Conservation (phyloP, 805 yeast genomes). For the Yarrowia divulgata region DNA sequence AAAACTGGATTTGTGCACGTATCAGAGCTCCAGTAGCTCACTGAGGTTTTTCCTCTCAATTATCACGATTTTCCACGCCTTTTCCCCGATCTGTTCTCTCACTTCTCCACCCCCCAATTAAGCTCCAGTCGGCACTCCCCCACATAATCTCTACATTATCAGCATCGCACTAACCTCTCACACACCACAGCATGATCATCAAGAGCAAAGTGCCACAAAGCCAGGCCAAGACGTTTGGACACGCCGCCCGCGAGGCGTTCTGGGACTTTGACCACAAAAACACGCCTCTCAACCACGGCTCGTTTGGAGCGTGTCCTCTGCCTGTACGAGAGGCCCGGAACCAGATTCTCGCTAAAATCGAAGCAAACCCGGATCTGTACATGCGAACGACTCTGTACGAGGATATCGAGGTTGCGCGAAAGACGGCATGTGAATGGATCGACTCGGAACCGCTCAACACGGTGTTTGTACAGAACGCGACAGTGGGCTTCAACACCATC, state of each 20-base stretch:
- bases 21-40: too few relatives aligned
- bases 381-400: constrained; percentile 48
- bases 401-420: constrained; percentile 51
- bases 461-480: constrained; percentile 66
- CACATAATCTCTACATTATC: constrained; percentile 29
- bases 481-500: constrained; percentile 64
- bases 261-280: constrained; percentile 56
- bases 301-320: constrained; percentile 65
- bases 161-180: constrained; percentile 13
- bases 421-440: constrained; percentile 54
- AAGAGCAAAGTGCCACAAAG: constrained; percentile 10
- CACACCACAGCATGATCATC: constrained; percentile 12
- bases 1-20: too few relatives aligned
- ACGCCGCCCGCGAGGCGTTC: constrained; percentile 47
- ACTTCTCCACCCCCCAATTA: background rate
- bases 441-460: constrained; percentile 58
- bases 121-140: background rate
- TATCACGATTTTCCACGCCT: background rate
- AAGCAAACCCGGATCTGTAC: constrained; percentile 59
- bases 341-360: constrained; percentile 48
- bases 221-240: background rate
- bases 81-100: background rate
- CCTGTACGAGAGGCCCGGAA: constrained; percentile 55
- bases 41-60: too few relatives aligned
- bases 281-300: constrained; percentile 67